Evolutionary conservation across 1,139 yeast genomes (phyloP), one percentile per base, ranked within the genome.

Genomic region (Hansenula sp.): DNA sequence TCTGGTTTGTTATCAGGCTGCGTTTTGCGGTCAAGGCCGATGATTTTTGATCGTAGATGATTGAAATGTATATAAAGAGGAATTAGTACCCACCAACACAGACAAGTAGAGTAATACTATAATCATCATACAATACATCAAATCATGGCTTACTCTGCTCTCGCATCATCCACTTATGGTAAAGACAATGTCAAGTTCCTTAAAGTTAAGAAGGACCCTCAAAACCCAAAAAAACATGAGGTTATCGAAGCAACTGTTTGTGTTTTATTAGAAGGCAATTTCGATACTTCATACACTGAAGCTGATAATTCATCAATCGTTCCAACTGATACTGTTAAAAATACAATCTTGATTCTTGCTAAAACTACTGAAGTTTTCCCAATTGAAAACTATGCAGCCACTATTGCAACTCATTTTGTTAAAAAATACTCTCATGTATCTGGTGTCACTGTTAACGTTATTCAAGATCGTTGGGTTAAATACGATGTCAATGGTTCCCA

Each of bases 321-420:
- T 36, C 96, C 97, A 42, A 89, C 97, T 12, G 97, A 89, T 64
- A 88, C 96, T 1, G 90, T 88, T 46, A 89, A 89, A 66, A 89
- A 89, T 71, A 89, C 96, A 42, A 78, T 87, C 49, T 73, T 81
- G 61, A 68, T 89, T 31, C 81, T 86, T 54, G 96, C 96, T 47
- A 86, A 85, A 65, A 82, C 73, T 56, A 73, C 79, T 44, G 86
- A 86, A 32, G 85, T 80, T 34, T 86, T 92, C 86, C 96, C 96
- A 46, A 82, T 86, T 52, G 97, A 89, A 71, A 71, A 84, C 44
- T 89, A 87, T 64, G 97, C 94, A 31, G 88, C 90, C 31, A 86
- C 79, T 50, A 70, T 89, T 49, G 95, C 88, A 36, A 70, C 80
- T 56, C 96, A 88, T 62, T 89, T 89, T 63, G 71, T 86, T 50